phyloP scores from a whole-genome alignment of 176 grass and related monocot species.

The maize (Zea mays) region DNA sequence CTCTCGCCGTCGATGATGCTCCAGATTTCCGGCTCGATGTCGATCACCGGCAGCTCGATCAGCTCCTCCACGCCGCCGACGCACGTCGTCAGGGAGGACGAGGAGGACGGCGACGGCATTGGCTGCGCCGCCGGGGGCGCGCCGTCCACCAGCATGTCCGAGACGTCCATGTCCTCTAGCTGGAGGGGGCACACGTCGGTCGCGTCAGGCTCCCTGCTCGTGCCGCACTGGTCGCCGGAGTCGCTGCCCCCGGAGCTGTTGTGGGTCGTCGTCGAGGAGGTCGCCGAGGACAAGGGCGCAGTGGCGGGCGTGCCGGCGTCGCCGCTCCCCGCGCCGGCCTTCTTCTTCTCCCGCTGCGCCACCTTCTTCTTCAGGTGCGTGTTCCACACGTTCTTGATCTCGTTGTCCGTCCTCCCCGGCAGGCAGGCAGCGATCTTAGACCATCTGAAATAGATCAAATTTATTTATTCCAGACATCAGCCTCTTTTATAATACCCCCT shows the following conservation, averaged over 20 bases:
- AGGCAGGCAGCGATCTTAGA: conserved; percentile 82
- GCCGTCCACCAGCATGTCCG: conserved; percentile 43
- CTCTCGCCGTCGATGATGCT: conserved; percentile 50
- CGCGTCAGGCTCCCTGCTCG: conserved; percentile 36
- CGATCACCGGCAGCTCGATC: conserved; percentile 58
- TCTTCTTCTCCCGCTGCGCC: conserved; percentile 22
- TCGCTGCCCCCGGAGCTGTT: conserved; percentile 32
- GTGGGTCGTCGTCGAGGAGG: conserved; percentile 36
- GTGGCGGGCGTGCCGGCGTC: not conserved
- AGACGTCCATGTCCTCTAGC: conserved; percentile 26
- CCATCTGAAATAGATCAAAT: conserved; percentile 48
- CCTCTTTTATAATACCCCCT: not conserved
- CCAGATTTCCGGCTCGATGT: conserved; percentile 62
- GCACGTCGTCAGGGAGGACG: conserved; percentile 47
- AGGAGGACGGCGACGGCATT: conserved; percentile 56
- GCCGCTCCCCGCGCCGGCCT: not conserved
- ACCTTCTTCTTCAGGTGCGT: conserved; percentile 86
- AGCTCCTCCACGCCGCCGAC: conserved; percentile 6
- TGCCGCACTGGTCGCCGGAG: conserved; percentile 50
- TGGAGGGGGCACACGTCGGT: not conserved
- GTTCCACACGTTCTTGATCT: conserved; percentile 99
- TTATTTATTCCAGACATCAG: not conserved
- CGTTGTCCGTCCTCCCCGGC: conserved; percentile 90
- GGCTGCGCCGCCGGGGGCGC: conserved; percentile 2
- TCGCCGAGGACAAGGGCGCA: conserved; percentile 23